Evolutionary conservation across 2,329 filamentous ascomycete genomes (phyloP).

Genomic region (Venturiaceae sp.): DNA sequence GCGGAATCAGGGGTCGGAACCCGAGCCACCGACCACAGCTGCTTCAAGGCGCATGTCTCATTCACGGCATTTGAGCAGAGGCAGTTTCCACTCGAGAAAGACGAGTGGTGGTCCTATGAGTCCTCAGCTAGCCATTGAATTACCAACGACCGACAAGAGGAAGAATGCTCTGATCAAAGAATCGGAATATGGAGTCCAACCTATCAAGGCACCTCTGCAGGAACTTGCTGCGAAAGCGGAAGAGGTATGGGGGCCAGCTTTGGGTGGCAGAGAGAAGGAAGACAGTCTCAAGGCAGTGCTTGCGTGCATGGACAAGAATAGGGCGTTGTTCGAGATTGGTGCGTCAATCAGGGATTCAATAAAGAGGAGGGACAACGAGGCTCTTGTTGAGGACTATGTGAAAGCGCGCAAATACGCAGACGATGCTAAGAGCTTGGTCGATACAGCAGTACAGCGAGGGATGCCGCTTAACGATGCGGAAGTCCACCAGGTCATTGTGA

Average conservation of each 20-base stretch:
- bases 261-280: slow-evolving; percentile 86
- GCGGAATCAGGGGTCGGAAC: slow-evolving; percentile 57
- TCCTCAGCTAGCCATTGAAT: slow-evolving; percentile 23
- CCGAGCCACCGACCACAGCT: slow-evolving; percentile 15
- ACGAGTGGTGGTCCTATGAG: slow-evolving; percentile 24
- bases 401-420: slow-evolving; percentile 75
- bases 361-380: slow-evolving; percentile 83
- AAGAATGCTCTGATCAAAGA: slow-evolving; percentile 67
- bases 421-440: slow-evolving; percentile 62
- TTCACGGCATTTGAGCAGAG: slow-evolving; percentile 58
- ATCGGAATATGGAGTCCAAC: slow-evolving; percentile 69
- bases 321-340: slow-evolving; percentile 73
- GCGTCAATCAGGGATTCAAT: slow-evolving; percentile 72
- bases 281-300: slow-evolving; percentile 73
- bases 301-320: slow-evolving; percentile 66
- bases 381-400: slow-evolving; percentile 75
- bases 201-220: slow-evolving; percentile 78
- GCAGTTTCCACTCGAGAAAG: slow-evolving; percentile 48
- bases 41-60: slow-evolving; percentile 33
- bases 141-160: slow-evolving; percentile 44
- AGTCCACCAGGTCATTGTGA: slow-evolving; percentile 77
- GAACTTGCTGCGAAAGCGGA: slow-evolving; percentile 92
- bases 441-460: slow-evolving; percentile 37
- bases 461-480: slow-evolving; percentile 63
- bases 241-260: slow-evolving; percentile 91